A percentile compares a stretch with the other conserved stretches of the same genome.
Evolutionary conservation across 1,284 basidiomycete species (phyloP).

Genomic region (Boletus mariae): DNA sequence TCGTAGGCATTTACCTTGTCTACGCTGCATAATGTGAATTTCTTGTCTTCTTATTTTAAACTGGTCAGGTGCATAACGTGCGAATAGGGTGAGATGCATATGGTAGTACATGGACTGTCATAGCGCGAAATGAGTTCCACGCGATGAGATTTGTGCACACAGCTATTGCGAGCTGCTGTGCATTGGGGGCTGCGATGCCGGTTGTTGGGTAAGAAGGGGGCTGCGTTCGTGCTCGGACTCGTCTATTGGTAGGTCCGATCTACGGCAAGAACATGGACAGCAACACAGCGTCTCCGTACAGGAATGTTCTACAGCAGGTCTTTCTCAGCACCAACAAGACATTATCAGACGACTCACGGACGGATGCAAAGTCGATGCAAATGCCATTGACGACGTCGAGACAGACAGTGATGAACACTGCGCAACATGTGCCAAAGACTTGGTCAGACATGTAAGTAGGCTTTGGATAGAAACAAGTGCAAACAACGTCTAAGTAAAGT

Average conservation of each 20-base stretch:
- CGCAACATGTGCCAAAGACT: constrained; percentile 22
- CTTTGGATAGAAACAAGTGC: too few relatives aligned
- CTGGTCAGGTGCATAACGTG: too few relatives aligned
- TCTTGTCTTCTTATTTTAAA: too few relatives aligned
- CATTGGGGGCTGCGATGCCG: constrained; percentile 26
- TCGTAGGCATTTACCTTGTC: too few relatives aligned
- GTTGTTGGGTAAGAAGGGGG: constrained; percentile 26
- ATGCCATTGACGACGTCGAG: constrained; percentile 25
- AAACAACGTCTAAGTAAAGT: too few relatives aligned
- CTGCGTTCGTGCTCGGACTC: constrained; percentile 15
- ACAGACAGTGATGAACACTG: constrained; percentile 16
- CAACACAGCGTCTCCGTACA: constrained; percentile 27
- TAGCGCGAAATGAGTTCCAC: too few relatives aligned
- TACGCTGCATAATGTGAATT: too few relatives aligned
- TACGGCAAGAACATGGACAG: constrained; percentile 17
- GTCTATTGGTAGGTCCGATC: background rate
- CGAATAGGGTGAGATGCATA: too few relatives aligned
- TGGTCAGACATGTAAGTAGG: constrained; percentile 17
- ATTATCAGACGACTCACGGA: constrained; percentile 11
- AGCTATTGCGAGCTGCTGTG: background rate
- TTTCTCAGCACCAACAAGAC: background rate
- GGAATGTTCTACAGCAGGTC: constrained; percentile 13
- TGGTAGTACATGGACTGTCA: too few relatives aligned
- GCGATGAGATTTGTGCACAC: too few relatives aligned
- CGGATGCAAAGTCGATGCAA: constrained; percentile 23